Percentiles rank a stretch among this genome's conserved stretches.
These are phyloP conservation scores for Gossypium schwendimanii DNA, from an alignment of 441 rosid species.

Conservation along the genomic window DNA sequence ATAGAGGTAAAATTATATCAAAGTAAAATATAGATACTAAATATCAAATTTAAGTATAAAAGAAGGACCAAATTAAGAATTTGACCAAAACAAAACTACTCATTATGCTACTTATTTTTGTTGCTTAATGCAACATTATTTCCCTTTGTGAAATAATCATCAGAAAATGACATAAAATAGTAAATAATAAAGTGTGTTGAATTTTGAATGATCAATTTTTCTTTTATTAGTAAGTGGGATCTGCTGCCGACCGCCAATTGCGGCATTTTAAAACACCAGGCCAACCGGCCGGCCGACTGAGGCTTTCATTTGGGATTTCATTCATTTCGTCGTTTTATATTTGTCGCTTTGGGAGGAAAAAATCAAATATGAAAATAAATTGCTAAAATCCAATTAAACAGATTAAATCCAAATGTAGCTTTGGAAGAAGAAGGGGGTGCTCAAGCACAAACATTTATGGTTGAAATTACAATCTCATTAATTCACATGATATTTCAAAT, in stretches of 20 bases:
- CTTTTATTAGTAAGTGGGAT: slow-evolving; percentile 5
- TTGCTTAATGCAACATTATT: too few species aligned
- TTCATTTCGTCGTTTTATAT: neutral
- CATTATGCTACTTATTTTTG: too few species aligned
- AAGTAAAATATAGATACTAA: too few species aligned
- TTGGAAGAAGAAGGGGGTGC: neutral
- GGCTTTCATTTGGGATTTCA: neutral
- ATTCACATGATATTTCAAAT: too few species aligned
- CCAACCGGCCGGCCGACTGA: neutral
- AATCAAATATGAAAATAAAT: slow-evolving; percentile 7
- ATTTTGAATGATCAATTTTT: slow-evolving; percentile 1
- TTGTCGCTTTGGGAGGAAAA: neutral
- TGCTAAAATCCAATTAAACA: slow-evolving; percentile 6
- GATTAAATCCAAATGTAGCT: neutral
- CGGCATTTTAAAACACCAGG: neutral
- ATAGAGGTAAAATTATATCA: too few species aligned
- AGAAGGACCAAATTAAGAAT: too few species aligned
- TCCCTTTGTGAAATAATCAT: neutral
- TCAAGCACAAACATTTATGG: too few species aligned
- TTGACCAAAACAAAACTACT: too few species aligned
- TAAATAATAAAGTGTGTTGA: neutral
- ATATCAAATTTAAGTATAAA: too few species aligned
- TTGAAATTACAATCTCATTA: too few species aligned
- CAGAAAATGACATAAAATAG: neutral
- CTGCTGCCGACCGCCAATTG: neutral